Evolutionary conservation across 2,329 filamentous ascomycete species (phyloP).

Genomic region (Sporothrix luriei): DNA sequence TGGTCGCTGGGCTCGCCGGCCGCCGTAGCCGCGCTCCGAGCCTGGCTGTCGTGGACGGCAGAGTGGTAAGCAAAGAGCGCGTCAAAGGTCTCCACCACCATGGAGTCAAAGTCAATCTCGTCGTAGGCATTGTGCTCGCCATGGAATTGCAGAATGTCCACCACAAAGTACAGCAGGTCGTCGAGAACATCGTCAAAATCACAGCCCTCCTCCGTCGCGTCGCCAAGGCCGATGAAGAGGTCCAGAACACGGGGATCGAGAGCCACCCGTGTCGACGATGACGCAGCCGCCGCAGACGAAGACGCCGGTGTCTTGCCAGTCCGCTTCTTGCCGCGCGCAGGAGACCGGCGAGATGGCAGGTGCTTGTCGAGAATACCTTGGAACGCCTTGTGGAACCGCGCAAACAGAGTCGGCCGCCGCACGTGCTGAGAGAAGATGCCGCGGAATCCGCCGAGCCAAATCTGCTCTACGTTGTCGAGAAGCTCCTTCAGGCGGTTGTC

Average conservation of each 20-base stretch:
- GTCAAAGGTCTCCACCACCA: slow-evolving; percentile 86
- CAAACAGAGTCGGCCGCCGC: slow-evolving; percentile 64
- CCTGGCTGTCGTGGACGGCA: slow-evolving; percentile 43
- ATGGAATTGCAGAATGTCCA: slow-evolving; percentile 95
- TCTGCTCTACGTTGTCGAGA: slow-evolving; percentile 81
- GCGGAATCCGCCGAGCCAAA: slow-evolving; percentile 94
- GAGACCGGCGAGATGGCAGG: slow-evolving; percentile 75
- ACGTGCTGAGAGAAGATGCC: slow-evolving; percentile 84
- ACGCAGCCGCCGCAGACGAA: slow-evolving; percentile 32
- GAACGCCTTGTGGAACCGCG: slow-evolving; percentile 76
- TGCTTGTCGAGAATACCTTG: slow-evolving; percentile 78
- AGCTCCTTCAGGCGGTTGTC: slow-evolving; percentile 77
- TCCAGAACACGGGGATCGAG: slow-evolving; percentile 71
- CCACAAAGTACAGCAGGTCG: slow-evolving; percentile 91
- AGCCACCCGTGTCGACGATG: slow-evolving; percentile 45
- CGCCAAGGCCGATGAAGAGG: slow-evolving; percentile 82
- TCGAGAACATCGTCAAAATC: slow-evolving; percentile 89
- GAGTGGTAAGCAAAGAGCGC: slow-evolving; percentile 78
- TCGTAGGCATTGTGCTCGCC: slow-evolving; percentile 96
- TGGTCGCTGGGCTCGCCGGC: slow-evolving; percentile 42
- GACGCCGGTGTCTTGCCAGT: slow-evolving; percentile 46
- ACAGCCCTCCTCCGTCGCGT: slow-evolving; percentile 64
- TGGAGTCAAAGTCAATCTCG: slow-evolving; percentile 91
- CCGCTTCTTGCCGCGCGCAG: slow-evolving; percentile 50
- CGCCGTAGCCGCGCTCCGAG: slow-evolving; percentile 33